Conservation (phyloP, 345 rosid genomes). For the Euclidium syriacum region DNA sequence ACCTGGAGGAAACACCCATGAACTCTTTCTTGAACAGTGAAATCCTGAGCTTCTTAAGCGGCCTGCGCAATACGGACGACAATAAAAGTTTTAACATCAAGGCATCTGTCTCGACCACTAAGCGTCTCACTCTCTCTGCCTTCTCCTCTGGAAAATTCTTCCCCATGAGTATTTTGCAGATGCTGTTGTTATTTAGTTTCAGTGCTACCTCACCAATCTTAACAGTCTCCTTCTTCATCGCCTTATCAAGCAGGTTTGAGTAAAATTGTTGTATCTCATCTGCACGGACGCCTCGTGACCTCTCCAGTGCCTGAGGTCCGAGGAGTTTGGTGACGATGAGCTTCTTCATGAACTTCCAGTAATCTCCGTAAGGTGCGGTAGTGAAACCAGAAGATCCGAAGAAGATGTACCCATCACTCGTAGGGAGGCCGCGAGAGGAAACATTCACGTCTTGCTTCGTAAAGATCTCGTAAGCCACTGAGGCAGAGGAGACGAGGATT, state of each 20-base stretch:
- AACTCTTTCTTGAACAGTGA: slow-evolving; percentile 1
- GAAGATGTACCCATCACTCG: background rate
- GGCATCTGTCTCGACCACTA: slow-evolving; percentile 10
- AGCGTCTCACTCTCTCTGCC: slow-evolving; percentile 5
- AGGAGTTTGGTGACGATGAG: slow-evolving; percentile 24
- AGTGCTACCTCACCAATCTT: slow-evolving; percentile 14
- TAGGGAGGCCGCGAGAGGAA: background rate
- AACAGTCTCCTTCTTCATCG: background rate
- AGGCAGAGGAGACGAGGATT: slow-evolving; percentile 30
- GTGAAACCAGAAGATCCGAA: background rate
- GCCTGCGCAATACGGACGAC: background rate
- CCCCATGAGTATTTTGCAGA: slow-evolving; percentile 23
- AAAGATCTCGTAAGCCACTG: background rate
- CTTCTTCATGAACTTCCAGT: slow-evolving; percentile 39
- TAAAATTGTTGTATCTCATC: slow-evolving; percentile 13
- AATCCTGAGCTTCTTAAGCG: slow-evolving; percentile 1
- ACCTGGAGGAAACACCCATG: background rate
- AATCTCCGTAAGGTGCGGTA: slow-evolving; percentile 25
- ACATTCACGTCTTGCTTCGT: slow-evolving; percentile 1
- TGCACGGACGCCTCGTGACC: background rate
- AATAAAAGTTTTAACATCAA: slow-evolving; percentile 15
- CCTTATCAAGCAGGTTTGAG: background rate
- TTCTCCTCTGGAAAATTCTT: slow-evolving; percentile 25
- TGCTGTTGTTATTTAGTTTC: slow-evolving; percentile 12
- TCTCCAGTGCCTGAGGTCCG: background rate